These are phyloP conservation scores for Candida adriatica DNA, from an alignment of 805 yeast genomes.

Conservation along the genomic window DNA sequence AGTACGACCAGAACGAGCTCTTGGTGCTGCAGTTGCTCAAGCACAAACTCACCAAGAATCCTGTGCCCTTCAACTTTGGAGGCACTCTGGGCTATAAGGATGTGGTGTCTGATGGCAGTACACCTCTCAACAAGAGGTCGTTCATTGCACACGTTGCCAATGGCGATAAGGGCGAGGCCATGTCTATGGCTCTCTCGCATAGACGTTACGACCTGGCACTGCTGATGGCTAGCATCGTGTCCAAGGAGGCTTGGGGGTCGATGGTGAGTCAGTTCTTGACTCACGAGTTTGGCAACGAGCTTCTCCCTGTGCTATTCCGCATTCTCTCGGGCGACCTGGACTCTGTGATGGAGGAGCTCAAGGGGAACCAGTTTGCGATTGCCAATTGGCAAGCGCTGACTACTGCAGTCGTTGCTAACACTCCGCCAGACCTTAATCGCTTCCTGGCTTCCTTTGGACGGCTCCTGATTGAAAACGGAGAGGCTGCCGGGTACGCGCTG, in stretches of 20 bases:
- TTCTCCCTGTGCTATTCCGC: constrained; percentile 52
- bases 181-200: constrained; percentile 51
- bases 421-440: constrained; percentile 26
- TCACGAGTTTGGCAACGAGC: constrained; percentile 37
- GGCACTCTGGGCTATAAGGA: constrained; percentile 17
- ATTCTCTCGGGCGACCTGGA: constrained; percentile 56
- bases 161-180: constrained; percentile 65
- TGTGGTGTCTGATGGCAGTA: neutral
- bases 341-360: constrained; percentile 44
- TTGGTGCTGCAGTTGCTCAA: constrained; percentile 42
- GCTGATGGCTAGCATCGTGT: constrained; percentile 57
- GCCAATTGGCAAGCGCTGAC: constrained; percentile 45
- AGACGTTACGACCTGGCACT: constrained; percentile 77
- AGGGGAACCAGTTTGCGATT: constrained; percentile 32
- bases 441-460: constrained; percentile 47
- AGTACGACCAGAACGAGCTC: constrained; percentile 56
- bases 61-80: constrained; percentile 17
- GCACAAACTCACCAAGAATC: constrained; percentile 15
- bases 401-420: constrained; percentile 32
- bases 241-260: constrained; percentile 51
- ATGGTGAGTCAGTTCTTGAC: constrained; percentile 53
- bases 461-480: constrained; percentile 32
- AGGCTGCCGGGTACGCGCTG: constrained; percentile 37
- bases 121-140: constrained; percentile 20
- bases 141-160: constrained; percentile 55